Base-by-base conservation (phyloP, 306 rosid species). In the Malus orientalis region DNA sequence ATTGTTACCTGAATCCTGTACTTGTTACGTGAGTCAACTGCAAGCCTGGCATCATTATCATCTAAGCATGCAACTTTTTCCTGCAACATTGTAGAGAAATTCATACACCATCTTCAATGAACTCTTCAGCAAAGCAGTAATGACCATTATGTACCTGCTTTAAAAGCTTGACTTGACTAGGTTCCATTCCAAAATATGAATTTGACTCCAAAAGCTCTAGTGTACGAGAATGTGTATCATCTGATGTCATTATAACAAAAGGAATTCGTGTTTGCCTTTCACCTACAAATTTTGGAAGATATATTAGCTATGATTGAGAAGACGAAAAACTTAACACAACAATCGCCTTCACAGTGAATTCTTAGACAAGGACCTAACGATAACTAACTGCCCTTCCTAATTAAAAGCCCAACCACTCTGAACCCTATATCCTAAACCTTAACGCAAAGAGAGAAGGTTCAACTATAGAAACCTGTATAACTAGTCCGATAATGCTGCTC, bases 61-160 rank as follows among this genome's bases (percentile, higher is more conserved):
- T 87, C 93, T 81, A 96, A 86, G 83, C 98, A 96, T 36, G 99
- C 98, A 81, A 95, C 97, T 86, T 95, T 95, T 92, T 95, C 99
- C 99, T 95, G 87, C 68, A 80, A 85, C 23, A 77, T 74, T 68
- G 23, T 20, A 59, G 61, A 15, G 79, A 76, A 45, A 64, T n/a
- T 30, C 70, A 78, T 63, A 25, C 44, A 19, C 71, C 80, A 80
- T 42, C 67, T 45, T 79, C 20, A 62, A 32, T 55, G 64, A 77
- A 38, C 67, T 53, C 78, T n/a, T 62, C 60, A 23, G 15, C 16
- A 73, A 73, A 75, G 73, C 69, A 76, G 70, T 53, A 54, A 45
- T 36, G 27, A 62, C 25, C 78, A 57, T 23, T 29, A 73, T 60
- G 53, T 82, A 91, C 97, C 99, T 96, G 99, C 90, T 96, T 96